phyloP scores from a whole-genome alignment of 2,329 filamentous ascomycete species.

The Ophiostoma himal-ulmi region DNA sequence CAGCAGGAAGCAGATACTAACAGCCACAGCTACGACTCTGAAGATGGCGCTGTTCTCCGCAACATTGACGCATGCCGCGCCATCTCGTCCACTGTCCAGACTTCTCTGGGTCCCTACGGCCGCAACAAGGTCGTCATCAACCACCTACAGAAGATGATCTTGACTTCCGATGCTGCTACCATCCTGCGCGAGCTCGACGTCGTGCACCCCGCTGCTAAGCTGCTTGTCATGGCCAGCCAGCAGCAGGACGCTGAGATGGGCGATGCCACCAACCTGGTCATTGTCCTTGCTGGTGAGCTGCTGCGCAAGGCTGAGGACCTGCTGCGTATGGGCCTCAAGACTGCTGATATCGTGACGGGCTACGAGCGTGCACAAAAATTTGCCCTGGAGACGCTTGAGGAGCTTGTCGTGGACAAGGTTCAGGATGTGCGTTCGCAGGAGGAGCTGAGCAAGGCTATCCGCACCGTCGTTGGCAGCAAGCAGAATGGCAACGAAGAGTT shows the following conservation, averaged over 20 bases:
- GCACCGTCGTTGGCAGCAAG: constrained; percentile 93
- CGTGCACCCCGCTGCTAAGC: constrained; percentile 93
- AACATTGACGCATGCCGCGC: constrained; percentile 98
- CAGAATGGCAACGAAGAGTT: constrained; percentile 90
- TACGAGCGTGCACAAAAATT: constrained; percentile 93
- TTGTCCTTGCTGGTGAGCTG: constrained; percentile 89
- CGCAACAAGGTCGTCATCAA: constrained; percentile 99
- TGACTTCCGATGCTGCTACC: constrained; percentile 95
- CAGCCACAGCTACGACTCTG: constrained; percentile 77
- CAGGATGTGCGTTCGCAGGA: constrained; percentile 71
- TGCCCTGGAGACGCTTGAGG: constrained; percentile 77
- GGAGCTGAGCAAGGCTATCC: constrained; percentile 90
- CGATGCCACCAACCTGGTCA: constrained; percentile 95
- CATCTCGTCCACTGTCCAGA: constrained; percentile 93
- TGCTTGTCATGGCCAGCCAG: constrained; percentile 97
- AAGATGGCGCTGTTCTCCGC: constrained; percentile 96
- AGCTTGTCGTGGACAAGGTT: constrained; percentile 86
- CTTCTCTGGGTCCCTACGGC: constrained; percentile 91
- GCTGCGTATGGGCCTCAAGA: constrained; percentile 93
- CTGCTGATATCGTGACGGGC: constrained; percentile 91
- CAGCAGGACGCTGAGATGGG: constrained; percentile 99
- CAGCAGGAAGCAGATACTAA: constrained; percentile 27
- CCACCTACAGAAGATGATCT: constrained; percentile 98
- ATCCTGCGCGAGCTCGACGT: constrained; percentile 97
- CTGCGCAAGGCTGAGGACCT: constrained; percentile 96